phyloP scores from a whole-genome alignment of 768 basidiomycete genomes.

The Trametes punicea region DNA sequence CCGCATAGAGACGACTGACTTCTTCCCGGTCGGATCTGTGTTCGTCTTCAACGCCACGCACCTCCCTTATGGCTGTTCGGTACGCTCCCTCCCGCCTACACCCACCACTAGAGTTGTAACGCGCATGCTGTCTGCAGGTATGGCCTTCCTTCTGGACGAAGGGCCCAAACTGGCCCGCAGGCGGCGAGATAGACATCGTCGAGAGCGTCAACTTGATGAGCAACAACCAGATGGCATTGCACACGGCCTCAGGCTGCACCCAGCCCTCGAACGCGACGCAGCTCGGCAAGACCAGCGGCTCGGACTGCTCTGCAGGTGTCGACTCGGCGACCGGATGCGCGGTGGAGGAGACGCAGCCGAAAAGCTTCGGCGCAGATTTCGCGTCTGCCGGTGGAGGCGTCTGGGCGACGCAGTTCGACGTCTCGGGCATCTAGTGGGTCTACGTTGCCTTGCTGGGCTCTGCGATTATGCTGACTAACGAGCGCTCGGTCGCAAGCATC shows the following conservation, averaged over 20 bases:
- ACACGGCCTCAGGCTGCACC: conserved; percentile 39
- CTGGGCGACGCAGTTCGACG: conserved; percentile 67
- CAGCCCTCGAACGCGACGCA: conserved; percentile 31
- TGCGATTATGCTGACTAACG: conserved; percentile 13
- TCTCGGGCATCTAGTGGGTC: conserved; percentile 45
- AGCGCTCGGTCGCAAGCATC: conserved; percentile 31
- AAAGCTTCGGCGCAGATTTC: conserved; percentile 41
- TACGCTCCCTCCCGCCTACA: conserved; percentile 21
- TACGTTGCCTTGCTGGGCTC: conserved; percentile 39
- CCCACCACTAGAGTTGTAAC: neutral
- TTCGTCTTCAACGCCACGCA: conserved; percentile 44
- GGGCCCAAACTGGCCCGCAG: conserved; percentile 35
- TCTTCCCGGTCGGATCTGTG: conserved; percentile 39
- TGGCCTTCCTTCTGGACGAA: conserved; percentile 29
- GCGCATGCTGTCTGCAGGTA: conserved; percentile 13
- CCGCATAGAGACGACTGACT: conserved; percentile 40
- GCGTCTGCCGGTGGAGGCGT: conserved; percentile 52
- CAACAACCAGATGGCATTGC: conserved; percentile 55
- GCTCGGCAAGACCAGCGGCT: conserved; percentile 28
- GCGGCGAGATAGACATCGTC: conserved; percentile 39
- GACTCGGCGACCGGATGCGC: conserved; percentile 21
- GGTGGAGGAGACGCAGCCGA: conserved; percentile 31
- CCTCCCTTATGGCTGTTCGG: conserved; percentile 56
- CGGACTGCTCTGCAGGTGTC: conserved; percentile 30
- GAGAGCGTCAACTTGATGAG: conserved; percentile 53